phyloP scores from a whole-genome alignment of 2,329 filamentous ascomycete genomes.

The Colletotrichum caudatum region DNA sequence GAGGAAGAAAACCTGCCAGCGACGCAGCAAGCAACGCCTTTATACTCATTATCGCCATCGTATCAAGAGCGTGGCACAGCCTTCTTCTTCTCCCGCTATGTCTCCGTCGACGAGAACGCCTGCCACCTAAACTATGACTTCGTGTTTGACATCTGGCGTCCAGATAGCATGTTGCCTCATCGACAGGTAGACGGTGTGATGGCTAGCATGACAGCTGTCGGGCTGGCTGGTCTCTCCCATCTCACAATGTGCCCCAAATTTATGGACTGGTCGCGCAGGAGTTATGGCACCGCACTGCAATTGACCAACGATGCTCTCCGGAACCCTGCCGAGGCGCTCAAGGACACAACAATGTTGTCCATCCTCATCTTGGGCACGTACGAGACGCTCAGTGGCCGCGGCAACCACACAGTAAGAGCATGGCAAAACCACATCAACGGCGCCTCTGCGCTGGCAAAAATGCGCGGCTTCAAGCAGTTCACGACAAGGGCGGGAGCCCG shows the following conservation, averaged over 20 bases:
- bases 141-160: constrained; percentile 65
- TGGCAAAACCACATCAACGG: constrained; percentile 68
- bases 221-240: constrained; percentile 64
- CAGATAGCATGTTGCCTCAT: constrained; percentile 50
- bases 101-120: constrained; percentile 58
- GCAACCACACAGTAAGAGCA: constrained; percentile 59
- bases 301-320: constrained; percentile 63
- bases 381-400: constrained; percentile 64
- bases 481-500: constrained; percentile 58
- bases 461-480: constrained; percentile 63
- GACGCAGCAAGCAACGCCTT: constrained; percentile 46
- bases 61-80: constrained; percentile 59
- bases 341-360: constrained; percentile 64
- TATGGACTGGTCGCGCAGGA: constrained; percentile 61
- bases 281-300: constrained; percentile 64
- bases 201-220: constrained; percentile 66
- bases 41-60: constrained; percentile 50
- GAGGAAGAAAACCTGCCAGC: constrained; percentile 50
- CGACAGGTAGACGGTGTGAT: constrained; percentile 59
- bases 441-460: constrained; percentile 61
- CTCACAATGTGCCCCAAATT: constrained; percentile 56
- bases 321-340: constrained; percentile 57
- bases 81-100: constrained; percentile 65
- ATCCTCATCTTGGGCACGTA: constrained; percentile 67
- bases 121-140: constrained; percentile 65